Evolutionary conservation across 2,329 filamentous ascomycete species (phyloP), one percentile per base, ranked within the genome.

Genomic region (Curvularia eragrostidis): DNA sequence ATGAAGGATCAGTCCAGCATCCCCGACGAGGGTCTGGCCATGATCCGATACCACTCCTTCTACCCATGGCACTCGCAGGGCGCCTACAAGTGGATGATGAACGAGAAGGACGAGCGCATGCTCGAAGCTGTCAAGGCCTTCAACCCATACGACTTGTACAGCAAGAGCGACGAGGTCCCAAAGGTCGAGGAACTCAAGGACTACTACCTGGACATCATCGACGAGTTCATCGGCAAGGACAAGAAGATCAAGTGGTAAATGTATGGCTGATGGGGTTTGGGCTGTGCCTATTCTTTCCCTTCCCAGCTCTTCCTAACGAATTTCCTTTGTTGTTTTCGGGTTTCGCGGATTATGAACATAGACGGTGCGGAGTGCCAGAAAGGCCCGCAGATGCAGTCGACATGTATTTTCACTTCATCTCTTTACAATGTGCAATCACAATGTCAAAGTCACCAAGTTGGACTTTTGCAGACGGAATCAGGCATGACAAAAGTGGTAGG

Each of bases 41-140:
- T 97, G 91, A 95, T 97, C 75, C 84, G 93, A 54, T 96, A 96
- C 79, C 93, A 97, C 80, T 91, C 88, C 5, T 96, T 96, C 80
- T 97, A 97, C 79, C 89, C 93, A 15, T 97, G 92, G 93, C 93
- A 96, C 79, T 86, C 84, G 60, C 88, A 89, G 75, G 89, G 89
- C 53, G 92, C 91, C 6, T 97, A 97, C 79, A 78, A 79, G 59
- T 87, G 91, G 78, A 85, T 96, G 76, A 96, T 96, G 92, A 85
- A 89, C 75, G 87, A 89, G 59, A 89, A 93, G 73, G 93, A 97
- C 69, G 80, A 89, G 76, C 83, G 84, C 69, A 93, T 96, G 88
- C 80, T 96, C 67, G 85, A 86, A 72, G 91, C 91, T 8, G 92
- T 96, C 48, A 85, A 86, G 76, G 91, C 90, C 0, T 96, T 97